Percentiles rank a stretch among this genome's conserved stretches.
These are phyloP conservation scores for Botryotinia convoluta DNA, from an alignment of 2,329 filamentous ascomycete species.

Conservation along the genomic window DNA sequence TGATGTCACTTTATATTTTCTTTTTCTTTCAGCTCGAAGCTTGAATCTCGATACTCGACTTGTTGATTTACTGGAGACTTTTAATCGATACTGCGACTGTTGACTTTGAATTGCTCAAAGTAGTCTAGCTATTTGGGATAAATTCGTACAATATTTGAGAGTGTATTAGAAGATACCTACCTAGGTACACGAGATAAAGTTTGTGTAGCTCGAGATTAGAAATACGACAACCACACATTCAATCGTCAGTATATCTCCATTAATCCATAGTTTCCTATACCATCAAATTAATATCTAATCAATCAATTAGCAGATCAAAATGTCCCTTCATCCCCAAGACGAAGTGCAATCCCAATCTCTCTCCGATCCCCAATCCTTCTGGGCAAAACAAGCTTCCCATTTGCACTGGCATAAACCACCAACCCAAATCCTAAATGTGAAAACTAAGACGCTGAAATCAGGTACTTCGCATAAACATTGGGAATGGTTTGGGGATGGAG, in stretches of 20 bases:
- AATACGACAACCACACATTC: neutral
- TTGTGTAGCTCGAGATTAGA: neutral
- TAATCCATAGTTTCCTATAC: neutral
- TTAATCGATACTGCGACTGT: neutral
- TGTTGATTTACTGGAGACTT: neutral
- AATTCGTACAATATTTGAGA: neutral
- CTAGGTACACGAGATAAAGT: neutral
- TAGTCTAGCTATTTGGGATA: neutral
- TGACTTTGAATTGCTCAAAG: neutral
- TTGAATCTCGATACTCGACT: neutral
- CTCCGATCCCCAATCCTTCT: slow-evolving; percentile 68
- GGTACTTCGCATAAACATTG: slow-evolving; percentile 70
- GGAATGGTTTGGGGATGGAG: slow-evolving; percentile 86
- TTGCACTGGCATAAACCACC: slow-evolving; percentile 81
- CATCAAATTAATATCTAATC: neutral
- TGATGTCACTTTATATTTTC: neutral
- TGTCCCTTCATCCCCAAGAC: slow-evolving; percentile 38
- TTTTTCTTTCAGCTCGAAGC: neutral
- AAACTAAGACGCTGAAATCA: slow-evolving; percentile 60
- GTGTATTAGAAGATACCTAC: neutral
- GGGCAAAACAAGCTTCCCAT: slow-evolving; percentile 69
- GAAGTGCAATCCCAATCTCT: slow-evolving; percentile 52
- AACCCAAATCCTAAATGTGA: slow-evolving; percentile 55
- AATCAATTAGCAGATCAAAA: slow-evolving; percentile 16
- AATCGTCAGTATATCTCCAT: neutral